Conservation (phyloP, 75 land plant species). For the Sequoiadendron giganteum region DNA sequence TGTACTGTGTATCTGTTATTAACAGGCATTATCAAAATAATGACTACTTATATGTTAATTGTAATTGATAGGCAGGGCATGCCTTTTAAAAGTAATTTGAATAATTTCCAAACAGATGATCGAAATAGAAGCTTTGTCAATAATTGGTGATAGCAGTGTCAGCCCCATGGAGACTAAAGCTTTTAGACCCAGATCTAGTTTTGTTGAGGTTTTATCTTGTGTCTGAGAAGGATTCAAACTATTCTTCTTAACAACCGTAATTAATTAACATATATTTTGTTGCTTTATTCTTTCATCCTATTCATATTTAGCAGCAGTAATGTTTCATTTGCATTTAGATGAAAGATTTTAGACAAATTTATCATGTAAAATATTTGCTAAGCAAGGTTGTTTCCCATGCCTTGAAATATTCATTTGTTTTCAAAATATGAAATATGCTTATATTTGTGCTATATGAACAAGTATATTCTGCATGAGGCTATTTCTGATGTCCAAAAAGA, state of each 20-base stretch:
- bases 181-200: neutral
- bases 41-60: neutral
- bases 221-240: neutral
- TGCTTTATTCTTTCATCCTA: neutral
- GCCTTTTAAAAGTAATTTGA: neutral
- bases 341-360: neutral
- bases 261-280: neutral
- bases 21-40: neutral
- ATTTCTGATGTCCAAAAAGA: neutral
- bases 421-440: neutral
- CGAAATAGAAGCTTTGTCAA: neutral
- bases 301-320: slow-evolving; percentile 5
- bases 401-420: neutral
- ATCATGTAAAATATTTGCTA: neutral
- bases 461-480: neutral
- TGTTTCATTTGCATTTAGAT: neutral
- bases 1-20: neutral
- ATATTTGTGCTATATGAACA: too few relatives aligned
- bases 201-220: neutral
- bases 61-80: neutral
- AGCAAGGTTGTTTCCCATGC: neutral
- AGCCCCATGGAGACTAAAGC: neutral
- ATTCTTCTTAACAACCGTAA: neutral
- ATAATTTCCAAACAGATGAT: neutral
- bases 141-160: neutral